These are phyloP conservation scores for Cardamine occulta DNA, from an alignment of 345 rosid species.

Conservation along the genomic window DNA sequence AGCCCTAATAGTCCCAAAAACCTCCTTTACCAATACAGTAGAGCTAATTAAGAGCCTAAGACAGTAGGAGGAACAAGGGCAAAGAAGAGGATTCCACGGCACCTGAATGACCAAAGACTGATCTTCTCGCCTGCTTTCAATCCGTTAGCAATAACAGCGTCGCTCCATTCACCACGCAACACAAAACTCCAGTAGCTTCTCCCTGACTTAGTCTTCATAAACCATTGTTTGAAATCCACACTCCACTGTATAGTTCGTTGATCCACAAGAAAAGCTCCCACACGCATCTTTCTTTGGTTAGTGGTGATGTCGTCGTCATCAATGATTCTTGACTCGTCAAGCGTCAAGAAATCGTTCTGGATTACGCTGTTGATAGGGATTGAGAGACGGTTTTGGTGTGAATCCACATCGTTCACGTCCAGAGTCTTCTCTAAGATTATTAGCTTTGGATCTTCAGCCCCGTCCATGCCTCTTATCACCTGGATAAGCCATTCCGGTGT, in stretches of 20 bases:
- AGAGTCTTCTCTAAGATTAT: constrained; percentile 24
- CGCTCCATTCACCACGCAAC: constrained; percentile 29
- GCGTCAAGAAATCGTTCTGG: constrained; percentile 13
- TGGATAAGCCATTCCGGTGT: constrained; percentile 17
- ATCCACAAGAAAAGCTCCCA: constrained; percentile 25
- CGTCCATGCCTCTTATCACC: constrained; percentile 9
- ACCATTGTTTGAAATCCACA: constrained; percentile 10
- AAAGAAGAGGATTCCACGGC: constrained; percentile 17
- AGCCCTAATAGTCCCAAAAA: not conserved
- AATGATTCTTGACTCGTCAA: not conserved
- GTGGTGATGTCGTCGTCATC: constrained; percentile 1
- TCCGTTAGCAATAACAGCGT: constrained; percentile 15
- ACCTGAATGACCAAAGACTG: constrained; percentile 32
- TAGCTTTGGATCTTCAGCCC: not conserved
- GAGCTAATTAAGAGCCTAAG: not conserved
- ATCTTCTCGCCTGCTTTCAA: constrained; percentile 25
- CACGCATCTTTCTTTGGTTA: not conserved
- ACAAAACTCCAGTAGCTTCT: not conserved
- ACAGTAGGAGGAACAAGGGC: constrained; percentile 22
- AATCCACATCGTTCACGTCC: constrained; percentile 11
- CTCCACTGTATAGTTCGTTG: constrained; percentile 9
- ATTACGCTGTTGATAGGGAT: constrained; percentile 4
- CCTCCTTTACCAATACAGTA: not conserved
- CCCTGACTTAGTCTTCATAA: not conserved
- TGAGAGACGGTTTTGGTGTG: constrained; percentile 21